Base-by-base conservation (phyloP, 495 filamentous ascomycete species). In the Neurospora terricola region DNA sequence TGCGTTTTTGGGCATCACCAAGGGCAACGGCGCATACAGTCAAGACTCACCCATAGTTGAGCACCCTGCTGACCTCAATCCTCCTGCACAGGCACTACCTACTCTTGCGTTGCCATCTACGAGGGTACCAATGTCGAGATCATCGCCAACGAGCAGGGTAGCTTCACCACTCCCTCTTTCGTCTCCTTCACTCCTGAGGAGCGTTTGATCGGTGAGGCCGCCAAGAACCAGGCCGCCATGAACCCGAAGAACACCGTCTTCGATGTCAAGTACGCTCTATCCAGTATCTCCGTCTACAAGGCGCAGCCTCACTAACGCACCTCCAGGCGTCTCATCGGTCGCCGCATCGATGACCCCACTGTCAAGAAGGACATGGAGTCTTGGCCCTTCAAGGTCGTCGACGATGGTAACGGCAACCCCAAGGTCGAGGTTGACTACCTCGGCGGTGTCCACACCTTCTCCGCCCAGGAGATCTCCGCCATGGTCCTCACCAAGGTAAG, bases 201-300 rank as follows among this genome's bases (percentile, higher is more conserved):
- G 89, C 93, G 96, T 83, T 88, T 99, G 81, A 97, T 99, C 84
- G 96, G 96, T 86, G 96, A 99, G 89, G 92, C 95, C 43, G 96
- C 96, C 82, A 98, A 98, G 92, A 99, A 98, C 89, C 96, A 98
- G 87, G 94, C 96, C 81, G 96, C 96, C 83, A 97, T 98, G 91
- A 99, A 98, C 90, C 96, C 96, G 70, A 84, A 85, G 80, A 96
- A 98, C 89, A 98, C 96, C 76, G 91, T 99, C 86, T 99, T 98
- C 87, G 96, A 99, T 83, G 93, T 95, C 80, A 98, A 98, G 88
- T 90, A 82, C 73, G 74, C 54, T 37, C 42, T 11, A 16, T 54
- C 40, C 36, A 12, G 30, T 30, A 39, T 37, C 48, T 42, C 18
- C 1, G 23, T 38, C 1, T 27, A 6, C 0, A 21, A 36, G 21